These are phyloP conservation scores for Pichia gijzeniarum DNA, from an alignment of 805 yeast species.

Conservation along the genomic window DNA sequence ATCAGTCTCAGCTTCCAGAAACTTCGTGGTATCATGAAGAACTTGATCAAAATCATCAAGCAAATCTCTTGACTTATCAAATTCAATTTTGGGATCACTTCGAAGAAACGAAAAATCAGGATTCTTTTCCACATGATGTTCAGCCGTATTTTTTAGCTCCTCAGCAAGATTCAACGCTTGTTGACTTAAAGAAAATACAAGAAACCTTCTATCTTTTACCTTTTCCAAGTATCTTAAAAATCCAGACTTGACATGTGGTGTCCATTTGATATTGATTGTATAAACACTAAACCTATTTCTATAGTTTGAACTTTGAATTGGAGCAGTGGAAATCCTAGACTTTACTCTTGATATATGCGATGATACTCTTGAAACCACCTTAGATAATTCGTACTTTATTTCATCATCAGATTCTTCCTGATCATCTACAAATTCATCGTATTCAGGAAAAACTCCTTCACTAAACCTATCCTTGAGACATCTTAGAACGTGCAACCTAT, in stretches of 20 bases:
- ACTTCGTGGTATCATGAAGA: constrained; percentile 31
- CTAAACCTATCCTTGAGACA: constrained; percentile 21
- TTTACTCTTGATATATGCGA: constrained; percentile 16
- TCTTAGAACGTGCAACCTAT: constrained; percentile 22
- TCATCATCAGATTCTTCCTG: constrained; percentile 20
- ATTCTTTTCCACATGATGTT: background rate
- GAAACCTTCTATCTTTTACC: constrained; percentile 22
- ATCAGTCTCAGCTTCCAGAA: constrained; percentile 20
- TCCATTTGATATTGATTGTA: constrained; percentile 72
- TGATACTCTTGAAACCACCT: constrained; percentile 15
- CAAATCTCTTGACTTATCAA: constrained; percentile 20
- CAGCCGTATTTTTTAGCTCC: constrained; percentile 14
- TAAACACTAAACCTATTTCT: constrained; percentile 71
- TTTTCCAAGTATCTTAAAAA: constrained; percentile 48
- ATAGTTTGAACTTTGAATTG: constrained; percentile 30
- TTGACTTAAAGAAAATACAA: constrained; percentile 27
- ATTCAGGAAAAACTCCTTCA: constrained; percentile 24
- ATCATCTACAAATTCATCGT: constrained; percentile 22
- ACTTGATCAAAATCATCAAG: constrained; percentile 47
- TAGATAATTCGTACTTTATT: constrained; percentile 13
- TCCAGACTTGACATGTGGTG: constrained; percentile 55
- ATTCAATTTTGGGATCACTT: constrained; percentile 13
- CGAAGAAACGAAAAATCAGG: constrained; percentile 9
- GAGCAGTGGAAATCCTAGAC: constrained; percentile 16
- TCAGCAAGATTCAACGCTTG: constrained; percentile 28